Conservation (phyloP, 371 early-diverging fungal species). For the Saksenaea oblongispora region DNA sequence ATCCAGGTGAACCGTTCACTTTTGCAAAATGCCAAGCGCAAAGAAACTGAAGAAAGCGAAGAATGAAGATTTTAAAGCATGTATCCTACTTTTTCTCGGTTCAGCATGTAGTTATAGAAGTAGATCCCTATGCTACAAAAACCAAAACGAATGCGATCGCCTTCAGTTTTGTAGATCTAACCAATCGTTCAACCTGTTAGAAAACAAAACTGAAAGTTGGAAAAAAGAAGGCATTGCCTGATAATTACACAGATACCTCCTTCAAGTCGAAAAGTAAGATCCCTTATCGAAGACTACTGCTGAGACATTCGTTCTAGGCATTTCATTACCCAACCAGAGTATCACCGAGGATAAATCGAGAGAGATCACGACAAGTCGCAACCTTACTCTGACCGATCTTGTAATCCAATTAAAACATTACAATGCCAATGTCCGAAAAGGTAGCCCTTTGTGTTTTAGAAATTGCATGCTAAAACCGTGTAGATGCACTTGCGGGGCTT, state of each 20-base stretch:
- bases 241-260: conserved; percentile 83
- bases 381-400: conserved; percentile 73
- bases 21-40: conserved; percentile 65
- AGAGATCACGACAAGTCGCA: conserved; percentile 70
- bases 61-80: conserved; percentile 80
- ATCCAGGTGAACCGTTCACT: background rate
- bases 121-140: background rate
- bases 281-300: background rate
- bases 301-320: conserved; percentile 49
- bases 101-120: background rate
- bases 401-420: conserved; percentile 78
- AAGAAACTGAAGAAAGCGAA: conserved; percentile 76
- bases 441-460: conserved; percentile 24
- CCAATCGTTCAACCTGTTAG: conserved; percentile 31
- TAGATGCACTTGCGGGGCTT: conserved; percentile 74
- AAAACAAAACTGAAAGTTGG: conserved; percentile 94
- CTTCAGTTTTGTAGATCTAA: background rate
- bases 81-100: background rate
- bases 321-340: conserved; percentile 76
- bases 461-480: background rate
- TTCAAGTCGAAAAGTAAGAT: conserved; percentile 77
- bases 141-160: background rate
- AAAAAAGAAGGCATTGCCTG: conserved; percentile 78
- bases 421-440: conserved; percentile 73
- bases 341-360: conserved; percentile 74